A percentile compares a stretch with the other conserved stretches of the same genome.
phyloP scores from a whole-genome alignment of 441 rosid genomes.

The Sinapis alba region DNA sequence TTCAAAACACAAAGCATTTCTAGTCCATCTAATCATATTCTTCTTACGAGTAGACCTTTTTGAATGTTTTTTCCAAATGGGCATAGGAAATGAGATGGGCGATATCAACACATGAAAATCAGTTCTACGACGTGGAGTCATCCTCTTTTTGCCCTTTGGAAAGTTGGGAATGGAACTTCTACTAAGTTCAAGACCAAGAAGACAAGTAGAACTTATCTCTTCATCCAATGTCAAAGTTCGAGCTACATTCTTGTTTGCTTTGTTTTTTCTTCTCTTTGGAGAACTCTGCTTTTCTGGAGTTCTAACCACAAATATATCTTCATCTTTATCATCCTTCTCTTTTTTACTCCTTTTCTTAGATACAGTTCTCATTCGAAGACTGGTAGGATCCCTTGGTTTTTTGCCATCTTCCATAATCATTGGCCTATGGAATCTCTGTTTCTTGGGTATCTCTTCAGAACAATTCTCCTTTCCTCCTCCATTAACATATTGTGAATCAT shows the following conservation, averaged over 20 bases:
- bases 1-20: neutral
- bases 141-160: constrained; percentile 18
- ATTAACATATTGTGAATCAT: neutral
- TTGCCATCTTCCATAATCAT: constrained; percentile 25
- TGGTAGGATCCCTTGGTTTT: constrained; percentile 9
- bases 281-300: constrained; percentile 27
- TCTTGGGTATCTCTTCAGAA: neutral
- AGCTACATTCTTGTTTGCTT: neutral
- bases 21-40: constrained; percentile 8
- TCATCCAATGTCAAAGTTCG: neutral
- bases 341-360: constrained; percentile 2
- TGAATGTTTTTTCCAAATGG: constrained; percentile 19
- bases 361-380: constrained; percentile 10
- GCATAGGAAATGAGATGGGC: neutral
- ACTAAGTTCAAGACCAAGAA: constrained; percentile 27
- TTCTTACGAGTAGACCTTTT: constrained; percentile 12
- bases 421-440: constrained; percentile 17
- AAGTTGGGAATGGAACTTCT: neutral
- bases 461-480: neutral
- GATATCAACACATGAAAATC: neutral
- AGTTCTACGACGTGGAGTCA: neutral
- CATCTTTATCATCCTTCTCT: neutral
- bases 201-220: neutral
- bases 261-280: constrained; percentile 5
- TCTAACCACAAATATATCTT: neutral